Evolutionary conservation across 306 rosid genomes (phyloP), one percentile per base, ranked within the genome.

Genomic region (Nissolia schottii): DNA sequence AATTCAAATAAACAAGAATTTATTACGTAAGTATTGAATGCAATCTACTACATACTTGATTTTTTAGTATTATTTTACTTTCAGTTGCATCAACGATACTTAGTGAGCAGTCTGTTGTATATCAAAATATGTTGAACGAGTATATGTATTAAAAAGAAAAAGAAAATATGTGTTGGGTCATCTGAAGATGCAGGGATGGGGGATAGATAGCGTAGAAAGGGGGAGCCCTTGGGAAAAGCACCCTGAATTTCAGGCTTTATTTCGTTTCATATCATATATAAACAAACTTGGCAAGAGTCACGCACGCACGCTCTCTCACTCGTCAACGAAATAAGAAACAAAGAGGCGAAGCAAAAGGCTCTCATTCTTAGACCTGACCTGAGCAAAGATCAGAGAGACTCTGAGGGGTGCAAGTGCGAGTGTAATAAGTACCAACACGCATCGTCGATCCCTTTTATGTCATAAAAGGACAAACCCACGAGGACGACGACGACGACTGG

Each of bases 401-500:
- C 45, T 4, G 46, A 37, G n/a, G 31, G 48, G 31, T 37, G 29
- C 24, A 41, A 19, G 56, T 49, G 56, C 9, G 27, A 19, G 28
- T 8, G 58, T n/a, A n/a, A n/a, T n/a, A n/a, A 15, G 22, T 46
- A 15, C 22, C 1, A 15, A 15, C 53, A 46, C 20, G 7, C 58
- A 74, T 54, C 60, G 73, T 12, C n/a, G n/a, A n/a, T n/a, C n/a
- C n/a, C n/a, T 41, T 73, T 57, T 55, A 57, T 72, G 66, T 79
- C 74, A 72, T 82, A 25, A 79, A 67, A 85, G 59, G 82, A 79
- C 86, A 85, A 79, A 67, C 80, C 88, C 88, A 85, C 84, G 86
- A 78, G 84, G 72, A 66, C 18, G 62, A 78, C 88, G 86, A 85
- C 84, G 86, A 78, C 82, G 72, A 66, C 18, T 10, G 15, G 6